These are phyloP conservation scores for Yamadazyma epiphylla DNA, from an alignment of 1,139 yeast genomes.

Conservation along the genomic window DNA sequence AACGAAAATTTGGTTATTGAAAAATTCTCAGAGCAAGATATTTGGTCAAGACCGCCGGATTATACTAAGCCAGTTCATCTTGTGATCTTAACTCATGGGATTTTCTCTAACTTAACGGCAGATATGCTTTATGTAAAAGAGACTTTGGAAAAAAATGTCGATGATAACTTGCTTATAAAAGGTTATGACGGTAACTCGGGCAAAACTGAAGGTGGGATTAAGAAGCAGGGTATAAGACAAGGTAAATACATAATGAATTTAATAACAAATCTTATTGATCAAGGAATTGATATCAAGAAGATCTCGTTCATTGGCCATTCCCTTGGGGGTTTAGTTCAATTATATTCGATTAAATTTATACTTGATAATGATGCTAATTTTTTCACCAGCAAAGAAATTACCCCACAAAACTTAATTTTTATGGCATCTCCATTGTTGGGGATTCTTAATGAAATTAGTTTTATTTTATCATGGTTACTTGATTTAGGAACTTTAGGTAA, in stretches of 20 bases:
- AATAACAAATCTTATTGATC: constrained; percentile 29
- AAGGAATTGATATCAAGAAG: constrained; percentile 38
- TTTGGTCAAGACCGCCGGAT: constrained; percentile 58
- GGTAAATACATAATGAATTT: constrained; percentile 68
- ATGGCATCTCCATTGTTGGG: constrained; percentile 90
- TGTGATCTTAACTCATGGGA: constrained; percentile 81
- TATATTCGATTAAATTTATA: constrained; percentile 83
- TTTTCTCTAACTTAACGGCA: constrained; percentile 84
- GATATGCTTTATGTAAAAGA: constrained; percentile 88
- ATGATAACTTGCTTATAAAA: constrained; percentile 67
- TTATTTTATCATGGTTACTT: constrained; percentile 75
- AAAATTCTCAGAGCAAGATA: constrained; percentile 55
- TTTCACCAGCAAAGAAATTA: constrained; percentile 46
- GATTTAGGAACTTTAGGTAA: constrained; percentile 87
- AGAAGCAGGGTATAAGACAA: constrained; percentile 72
- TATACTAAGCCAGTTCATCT: constrained; percentile 58
- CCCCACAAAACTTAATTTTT: constrained; percentile 72
- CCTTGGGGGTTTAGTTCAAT: constrained; percentile 84
- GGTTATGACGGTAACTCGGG: constrained; percentile 86
- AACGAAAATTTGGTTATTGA: constrained; percentile 35
- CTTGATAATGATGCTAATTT: constrained; percentile 51
- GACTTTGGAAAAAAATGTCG: constrained; percentile 56
- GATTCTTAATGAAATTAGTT: constrained; percentile 77
- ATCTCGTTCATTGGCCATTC: constrained; percentile 92
- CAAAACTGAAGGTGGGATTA: constrained; percentile 84